A percentile compares a stretch with the other conserved stretches of the same genome.
Conservation (phyloP, 2,329 filamentous ascomycete species). For the Botrytis porri region DNA sequence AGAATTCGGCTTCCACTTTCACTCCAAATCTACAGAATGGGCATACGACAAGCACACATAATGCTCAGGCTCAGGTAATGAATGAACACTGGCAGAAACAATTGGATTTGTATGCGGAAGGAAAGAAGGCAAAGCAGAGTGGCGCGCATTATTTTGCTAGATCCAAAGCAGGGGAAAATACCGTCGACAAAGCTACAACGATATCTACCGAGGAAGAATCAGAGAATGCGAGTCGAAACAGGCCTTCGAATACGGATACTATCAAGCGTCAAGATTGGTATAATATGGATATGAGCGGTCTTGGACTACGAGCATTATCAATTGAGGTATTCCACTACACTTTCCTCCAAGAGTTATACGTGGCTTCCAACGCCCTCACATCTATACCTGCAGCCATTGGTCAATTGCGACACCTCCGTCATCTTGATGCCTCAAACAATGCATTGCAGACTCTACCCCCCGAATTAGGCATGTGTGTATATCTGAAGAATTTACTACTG, state of each 20-base stretch:
- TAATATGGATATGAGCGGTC: slow-evolving; percentile 92
- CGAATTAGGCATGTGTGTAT: slow-evolving; percentile 96
- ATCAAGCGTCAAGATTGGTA: slow-evolving; percentile 81
- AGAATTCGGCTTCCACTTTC: slow-evolving; percentile 59
- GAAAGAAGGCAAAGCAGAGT: slow-evolving; percentile 67
- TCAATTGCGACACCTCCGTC: slow-evolving; percentile 72
- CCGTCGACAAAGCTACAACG: slow-evolving; percentile 52
- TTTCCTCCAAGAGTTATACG: slow-evolving; percentile 88
- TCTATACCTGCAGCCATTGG: slow-evolving; percentile 79
- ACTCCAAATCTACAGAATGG: slow-evolving; percentile 57
- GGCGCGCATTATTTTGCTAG: slow-evolving; percentile 67
- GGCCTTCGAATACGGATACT: slow-evolving; percentile 64
- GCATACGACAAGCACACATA: slow-evolving; percentile 48
- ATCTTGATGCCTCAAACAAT: slow-evolving; percentile 88
- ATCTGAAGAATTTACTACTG: slow-evolving; percentile 77
- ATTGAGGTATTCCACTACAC: slow-evolving; percentile 78
- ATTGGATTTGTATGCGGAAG: slow-evolving; percentile 73
- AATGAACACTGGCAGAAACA: slow-evolving; percentile 86
- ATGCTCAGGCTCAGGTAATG: slow-evolving; percentile 50
- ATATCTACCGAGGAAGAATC: slow-evolving; percentile 47
- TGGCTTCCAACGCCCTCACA: slow-evolving; percentile 88
- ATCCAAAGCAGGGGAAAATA: slow-evolving; percentile 63
- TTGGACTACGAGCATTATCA: slow-evolving; percentile 82
- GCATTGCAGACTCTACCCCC: slow-evolving; percentile 76
- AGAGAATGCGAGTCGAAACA: slow-evolving; percentile 49